These are phyloP conservation scores for Coelastrella sp. DNA, from an alignment of 139 green algal species.

Conservation along the genomic window DNA sequence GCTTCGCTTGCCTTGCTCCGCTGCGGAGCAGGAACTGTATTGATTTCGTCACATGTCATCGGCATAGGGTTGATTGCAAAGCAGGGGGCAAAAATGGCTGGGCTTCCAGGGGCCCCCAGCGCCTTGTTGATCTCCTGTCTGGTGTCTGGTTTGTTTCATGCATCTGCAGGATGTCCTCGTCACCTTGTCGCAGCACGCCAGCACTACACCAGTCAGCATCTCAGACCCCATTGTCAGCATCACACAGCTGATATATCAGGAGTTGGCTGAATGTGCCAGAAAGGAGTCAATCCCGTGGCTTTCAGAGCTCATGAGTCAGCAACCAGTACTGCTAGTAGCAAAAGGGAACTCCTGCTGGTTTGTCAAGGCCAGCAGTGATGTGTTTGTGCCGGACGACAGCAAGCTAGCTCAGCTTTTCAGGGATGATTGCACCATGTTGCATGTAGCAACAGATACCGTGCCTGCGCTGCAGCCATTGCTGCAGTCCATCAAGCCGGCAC, in stretches of 20 bases:
- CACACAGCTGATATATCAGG: background rate
- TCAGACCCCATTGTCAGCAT: background rate
- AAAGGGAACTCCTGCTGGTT: background rate
- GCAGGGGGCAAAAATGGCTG: too few relatives aligned
- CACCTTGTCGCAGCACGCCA: too few relatives aligned
- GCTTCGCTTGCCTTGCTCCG: too few relatives aligned
- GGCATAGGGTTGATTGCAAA: too few relatives aligned
- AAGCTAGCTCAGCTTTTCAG: constrained; percentile 2
- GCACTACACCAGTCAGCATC: background rate
- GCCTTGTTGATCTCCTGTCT: too few relatives aligned
- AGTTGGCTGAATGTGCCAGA: background rate
- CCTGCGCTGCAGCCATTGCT: background rate
- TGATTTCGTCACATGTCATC: too few relatives aligned
- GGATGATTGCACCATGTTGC: background rate
- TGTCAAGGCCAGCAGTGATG: background rate
- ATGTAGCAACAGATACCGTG: background rate
- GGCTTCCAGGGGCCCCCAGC: too few relatives aligned
- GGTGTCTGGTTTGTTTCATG: too few relatives aligned
- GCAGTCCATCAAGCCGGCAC: background rate
- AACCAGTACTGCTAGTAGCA: constrained; percentile 9
- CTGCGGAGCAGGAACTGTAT: too few relatives aligned
- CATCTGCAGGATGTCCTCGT: too few relatives aligned
- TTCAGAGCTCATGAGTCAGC: background rate
- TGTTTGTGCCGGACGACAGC: background rate
- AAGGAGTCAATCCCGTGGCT: constrained; percentile 1